Evolutionary conservation across 305 asterid species (phyloP).

Genomic region (Plantago rigida): DNA sequence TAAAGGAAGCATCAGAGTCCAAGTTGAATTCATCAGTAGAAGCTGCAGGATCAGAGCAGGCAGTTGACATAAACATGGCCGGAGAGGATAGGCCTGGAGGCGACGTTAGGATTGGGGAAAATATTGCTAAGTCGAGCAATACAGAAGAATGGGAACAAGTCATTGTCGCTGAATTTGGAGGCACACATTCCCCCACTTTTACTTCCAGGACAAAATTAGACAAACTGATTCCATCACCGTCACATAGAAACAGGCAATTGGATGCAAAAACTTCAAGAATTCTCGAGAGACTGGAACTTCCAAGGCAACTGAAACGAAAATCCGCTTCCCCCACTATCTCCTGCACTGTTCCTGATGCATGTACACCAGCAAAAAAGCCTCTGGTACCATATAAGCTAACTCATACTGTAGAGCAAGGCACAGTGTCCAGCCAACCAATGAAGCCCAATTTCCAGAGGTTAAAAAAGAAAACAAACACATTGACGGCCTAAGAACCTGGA

Average conservation of each 20-base stretch:
- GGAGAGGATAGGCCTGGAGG: constrained; percentile 30
- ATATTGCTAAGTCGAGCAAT: constrained; percentile 29
- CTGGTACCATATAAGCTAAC: constrained; percentile 48
- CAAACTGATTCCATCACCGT: constrained; percentile 36
- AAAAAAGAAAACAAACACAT: constrained; percentile 40
- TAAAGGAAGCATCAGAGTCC: constrained; percentile 35
- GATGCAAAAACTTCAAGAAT: constrained; percentile 79
- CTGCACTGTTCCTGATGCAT: constrained; percentile 32
- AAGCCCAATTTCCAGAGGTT: constrained; percentile 73
- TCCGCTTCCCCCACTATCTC: constrained; percentile 45
- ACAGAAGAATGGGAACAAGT: constrained; percentile 76
- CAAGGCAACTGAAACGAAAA: constrained; percentile 63
- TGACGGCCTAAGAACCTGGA: no score
- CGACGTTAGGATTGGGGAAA: constrained; percentile 30
- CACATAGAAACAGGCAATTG: constrained; percentile 41
- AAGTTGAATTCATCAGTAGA: constrained; percentile 23
- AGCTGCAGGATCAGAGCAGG: constrained; percentile 27
- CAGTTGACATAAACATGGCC: constrained; percentile 21
- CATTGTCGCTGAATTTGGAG: constrained; percentile 49
- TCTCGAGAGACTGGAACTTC: constrained; percentile 81
- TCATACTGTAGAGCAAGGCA: constrained; percentile 32
- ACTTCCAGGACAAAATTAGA: constrained; percentile 38
- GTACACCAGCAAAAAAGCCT: constrained; percentile 56
- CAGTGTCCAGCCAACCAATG: constrained; percentile 49
- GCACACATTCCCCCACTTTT: constrained; percentile 38